Percentiles rank a stretch among this genome's conserved stretches.
Conservation (phyloP, 352 stramenopile species). For the Pythium utonaiense region DNA sequence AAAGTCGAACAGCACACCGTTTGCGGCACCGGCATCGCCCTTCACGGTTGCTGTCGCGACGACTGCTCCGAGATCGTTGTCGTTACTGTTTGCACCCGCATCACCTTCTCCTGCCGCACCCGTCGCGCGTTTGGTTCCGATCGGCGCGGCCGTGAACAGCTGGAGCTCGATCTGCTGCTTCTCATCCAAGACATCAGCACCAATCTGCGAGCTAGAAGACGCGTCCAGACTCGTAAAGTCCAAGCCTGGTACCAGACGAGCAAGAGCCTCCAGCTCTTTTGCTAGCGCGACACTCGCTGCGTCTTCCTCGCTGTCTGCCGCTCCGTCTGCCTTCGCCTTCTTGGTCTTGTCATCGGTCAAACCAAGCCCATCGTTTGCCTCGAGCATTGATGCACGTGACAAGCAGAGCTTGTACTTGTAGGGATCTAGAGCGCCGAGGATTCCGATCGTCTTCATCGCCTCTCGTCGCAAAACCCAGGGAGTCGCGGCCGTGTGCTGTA, state of each 20-base stretch:
- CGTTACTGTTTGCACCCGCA: not conserved
- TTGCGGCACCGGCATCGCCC: not conserved
- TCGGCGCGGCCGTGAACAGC: constrained; percentile 80
- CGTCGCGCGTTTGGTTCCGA: constrained; percentile 61
- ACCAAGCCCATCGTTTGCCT: constrained; percentile 49
- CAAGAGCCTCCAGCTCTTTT: constrained; percentile 13
- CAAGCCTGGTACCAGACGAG: constrained; percentile 19
- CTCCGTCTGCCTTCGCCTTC: constrained; percentile 27
- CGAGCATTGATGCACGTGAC: constrained; percentile 58
- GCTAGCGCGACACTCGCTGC: constrained; percentile 11
- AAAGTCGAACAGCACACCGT: constrained; percentile 51
- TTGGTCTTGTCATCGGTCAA: constrained; percentile 32
- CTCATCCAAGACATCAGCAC: constrained; percentile 65
- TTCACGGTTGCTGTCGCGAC: not conserved
- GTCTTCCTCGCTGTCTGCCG: constrained; percentile 18
- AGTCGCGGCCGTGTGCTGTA: constrained; percentile 88
- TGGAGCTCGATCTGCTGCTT: constrained; percentile 88
- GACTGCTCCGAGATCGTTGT: not conserved
- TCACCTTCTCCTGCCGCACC: not conserved
- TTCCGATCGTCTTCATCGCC: constrained; percentile 96
- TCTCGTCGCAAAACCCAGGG: constrained; percentile 93
- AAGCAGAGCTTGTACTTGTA: constrained; percentile 92
- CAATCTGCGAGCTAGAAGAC: constrained; percentile 50
- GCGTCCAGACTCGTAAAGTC: constrained; percentile 59
- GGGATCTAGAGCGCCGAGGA: constrained; percentile 94